Evolutionary conservation across 2,329 filamentous ascomycete genomes (phyloP).

Genomic region (Venturia oleaginea): DNA sequence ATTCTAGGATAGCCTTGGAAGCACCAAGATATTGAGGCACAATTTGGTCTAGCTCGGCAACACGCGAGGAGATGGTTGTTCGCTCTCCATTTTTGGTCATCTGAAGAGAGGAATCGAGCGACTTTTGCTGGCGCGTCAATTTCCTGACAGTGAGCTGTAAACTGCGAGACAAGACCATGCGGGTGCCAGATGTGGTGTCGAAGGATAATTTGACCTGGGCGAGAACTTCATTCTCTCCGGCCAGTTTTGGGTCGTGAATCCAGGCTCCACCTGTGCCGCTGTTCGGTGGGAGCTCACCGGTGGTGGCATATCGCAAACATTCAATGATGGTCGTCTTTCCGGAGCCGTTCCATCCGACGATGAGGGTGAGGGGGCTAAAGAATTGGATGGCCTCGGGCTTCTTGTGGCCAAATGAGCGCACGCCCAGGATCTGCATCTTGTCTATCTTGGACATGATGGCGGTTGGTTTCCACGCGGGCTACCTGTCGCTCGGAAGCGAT

Average conservation of each 20-base stretch:
- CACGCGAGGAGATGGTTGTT: slow-evolving; percentile 66
- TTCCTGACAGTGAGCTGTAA: slow-evolving; percentile 84
- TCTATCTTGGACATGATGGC: slow-evolving; percentile 57
- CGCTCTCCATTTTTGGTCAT: slow-evolving; percentile 73
- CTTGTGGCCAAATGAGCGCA: slow-evolving; percentile 77
- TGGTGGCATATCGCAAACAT: slow-evolving; percentile 95
- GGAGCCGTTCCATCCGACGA: slow-evolving; percentile 94
- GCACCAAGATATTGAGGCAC: slow-evolving; percentile 84
- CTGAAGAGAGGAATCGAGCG: slow-evolving; percentile 69
- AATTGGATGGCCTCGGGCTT: slow-evolving; percentile 75
- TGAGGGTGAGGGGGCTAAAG: slow-evolving; percentile 82
- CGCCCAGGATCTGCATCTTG: slow-evolving; percentile 73
- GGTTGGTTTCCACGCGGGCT: neutral
- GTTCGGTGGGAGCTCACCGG: slow-evolving; percentile 86
- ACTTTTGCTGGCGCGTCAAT: slow-evolving; percentile 64
- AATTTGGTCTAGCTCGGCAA: slow-evolving; percentile 71
- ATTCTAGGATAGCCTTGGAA: slow-evolving; percentile 79
- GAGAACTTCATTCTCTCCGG: slow-evolving; percentile 77
- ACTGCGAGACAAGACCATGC: slow-evolving; percentile 75
- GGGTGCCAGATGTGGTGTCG: slow-evolving; percentile 64
- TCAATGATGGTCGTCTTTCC: slow-evolving; percentile 99
- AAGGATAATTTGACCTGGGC: slow-evolving; percentile 91
- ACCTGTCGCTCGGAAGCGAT: no score
- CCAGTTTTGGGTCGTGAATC: slow-evolving; percentile 92
- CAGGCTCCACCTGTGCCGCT: slow-evolving; percentile 80